phyloP scores from a whole-genome alignment of 2,329 filamentous ascomycete species.

The Coniochaeta sp. region DNA sequence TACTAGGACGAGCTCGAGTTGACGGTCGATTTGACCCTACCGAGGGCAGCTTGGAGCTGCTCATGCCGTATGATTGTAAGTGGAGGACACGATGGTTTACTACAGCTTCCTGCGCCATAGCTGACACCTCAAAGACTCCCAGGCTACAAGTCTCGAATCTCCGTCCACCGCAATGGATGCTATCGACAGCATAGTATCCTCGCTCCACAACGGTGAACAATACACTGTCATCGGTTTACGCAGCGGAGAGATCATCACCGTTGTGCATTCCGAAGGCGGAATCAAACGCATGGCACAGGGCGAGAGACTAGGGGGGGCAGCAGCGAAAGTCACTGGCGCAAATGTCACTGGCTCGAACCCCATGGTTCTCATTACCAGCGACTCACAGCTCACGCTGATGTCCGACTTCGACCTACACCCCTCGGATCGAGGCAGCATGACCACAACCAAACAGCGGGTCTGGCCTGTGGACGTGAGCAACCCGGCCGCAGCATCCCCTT shows the following conservation, averaged over 20 bases:
- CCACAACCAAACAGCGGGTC: conserved; percentile 33
- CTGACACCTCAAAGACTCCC: not conserved
- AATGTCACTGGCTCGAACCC: conserved; percentile 11
- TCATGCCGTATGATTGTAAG: conserved; percentile 18
- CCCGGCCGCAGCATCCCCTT: conserved; percentile 27
- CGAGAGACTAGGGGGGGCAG: conserved; percentile 17
- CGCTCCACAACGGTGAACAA: conserved; percentile 14
- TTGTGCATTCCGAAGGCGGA: conserved; percentile 18
- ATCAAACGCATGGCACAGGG: conserved; percentile 14
- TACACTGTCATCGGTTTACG: conserved; percentile 40
- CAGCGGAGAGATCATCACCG: conserved; percentile 41
- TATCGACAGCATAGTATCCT: conserved; percentile 14
- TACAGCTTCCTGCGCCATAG: not conserved
- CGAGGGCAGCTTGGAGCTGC: conserved; percentile 3
- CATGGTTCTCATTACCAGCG: conserved; percentile 39
- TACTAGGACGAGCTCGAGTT: conserved; percentile 22
- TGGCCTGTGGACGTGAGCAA: conserved; percentile 43
- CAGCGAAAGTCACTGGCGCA: conserved; percentile 12
- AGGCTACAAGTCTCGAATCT: not conserved
- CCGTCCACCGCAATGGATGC: conserved; percentile 6
- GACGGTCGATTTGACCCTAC: not conserved
- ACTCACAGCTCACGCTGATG: conserved; percentile 37
- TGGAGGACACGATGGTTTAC: not conserved
- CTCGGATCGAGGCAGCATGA: not conserved
- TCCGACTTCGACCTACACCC: not conserved